Base-by-base conservation (phyloP, 2,329 filamentous ascomycete species). In the Stagonosporopsis cucurbitacearum region DNA sequence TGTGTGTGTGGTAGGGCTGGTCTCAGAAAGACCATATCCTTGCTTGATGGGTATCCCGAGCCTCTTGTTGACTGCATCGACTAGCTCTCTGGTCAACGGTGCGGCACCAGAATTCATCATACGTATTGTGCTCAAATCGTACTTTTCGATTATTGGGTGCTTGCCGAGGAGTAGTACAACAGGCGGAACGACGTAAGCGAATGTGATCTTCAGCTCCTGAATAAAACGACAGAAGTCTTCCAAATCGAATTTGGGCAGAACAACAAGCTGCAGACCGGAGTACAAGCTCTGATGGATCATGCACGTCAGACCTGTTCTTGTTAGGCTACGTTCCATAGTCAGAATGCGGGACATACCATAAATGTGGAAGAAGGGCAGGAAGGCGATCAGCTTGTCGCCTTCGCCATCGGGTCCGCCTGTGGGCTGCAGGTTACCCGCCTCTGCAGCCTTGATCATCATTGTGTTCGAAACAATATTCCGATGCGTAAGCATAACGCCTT, bases 41-140 rank as follows among this genome's bases (percentile, higher is more conserved):
- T 98, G 94, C 80, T 96, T 97, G 58, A 96, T 86, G 2, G 88
- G 88, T 19, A 96, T 82, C 47, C 86, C 86, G 55, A 95, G 85
- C 7, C 92, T 86, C 19, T 84, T 76, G 80, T 91, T 90, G 3
- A 95, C 85, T 8, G 86, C 84, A 51, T 92, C 86, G 1, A 94
- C 89, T 2, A 98, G 83, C 60, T 96, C 92, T 28, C 81, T 80
- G 0, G 91, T 94, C 36, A 97, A 79, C 0, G 94, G 94, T 0
- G 94, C 93, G 0, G 93, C 94, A 22, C 91, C 94, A 0, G 86
- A 93, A 76, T 92, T 95, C 80, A 96, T 81, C 85, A 93, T 93
- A 41, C 90, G 88, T 22, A 98, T 70, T 4, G 84, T 87, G 15
- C 85, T 87, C 37, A 98, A 81, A 73, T 98, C 86, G 77, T 96